Base-by-base conservation (phyloP, 208 protist genomes). In the Strigomonas culicis region DNA sequence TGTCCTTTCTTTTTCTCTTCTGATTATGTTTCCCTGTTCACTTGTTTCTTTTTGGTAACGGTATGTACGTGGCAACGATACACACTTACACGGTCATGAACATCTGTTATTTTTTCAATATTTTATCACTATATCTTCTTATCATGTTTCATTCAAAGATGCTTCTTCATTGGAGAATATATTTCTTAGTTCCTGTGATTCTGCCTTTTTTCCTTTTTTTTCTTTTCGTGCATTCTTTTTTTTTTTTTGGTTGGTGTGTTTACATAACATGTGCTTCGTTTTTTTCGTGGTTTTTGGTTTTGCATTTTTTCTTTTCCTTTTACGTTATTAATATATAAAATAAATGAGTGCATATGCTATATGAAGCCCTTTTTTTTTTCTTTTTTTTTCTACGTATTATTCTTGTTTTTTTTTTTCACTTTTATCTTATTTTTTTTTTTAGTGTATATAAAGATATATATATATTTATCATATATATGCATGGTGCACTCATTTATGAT, bases 391-490 rank as follows among this genome's bases (percentile, higher is more conserved):
- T 22, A 28, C 4, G n/a, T 22, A 19, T 47, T 47, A 47, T 59
- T 22, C n/a, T 56, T 46, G 13, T 28, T 32, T 4, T 53, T 53
- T 19, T 30, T 53, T 6, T 22, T 53, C 49, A 19, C 6, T 53
- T 53, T 22, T 6, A 15, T 17, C 51, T 2, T 10, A 3, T 59
- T 56, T 62, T 56, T 62, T 49, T 58, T 25, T 66, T 66, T 66
- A 24, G 3, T 60, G 44, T 60, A 43, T 60, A 60, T 50, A 2
- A 21, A 59, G 7, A 59, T 59, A 60, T 50, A 62, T 60, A 30
- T 2, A 27, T 66, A 59, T 57, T 66, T 49, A 43, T 49, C n/a
- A 62, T 53, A 22, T 53, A 21, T 53, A 11, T 53, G 22, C 6
- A 30, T 53, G 25, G n/a, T 11, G 6, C 25, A 53, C 30, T 58